phyloP scores from a whole-genome alignment of 768 basidiomycete species.

The Leccinum fibrillosum region DNA sequence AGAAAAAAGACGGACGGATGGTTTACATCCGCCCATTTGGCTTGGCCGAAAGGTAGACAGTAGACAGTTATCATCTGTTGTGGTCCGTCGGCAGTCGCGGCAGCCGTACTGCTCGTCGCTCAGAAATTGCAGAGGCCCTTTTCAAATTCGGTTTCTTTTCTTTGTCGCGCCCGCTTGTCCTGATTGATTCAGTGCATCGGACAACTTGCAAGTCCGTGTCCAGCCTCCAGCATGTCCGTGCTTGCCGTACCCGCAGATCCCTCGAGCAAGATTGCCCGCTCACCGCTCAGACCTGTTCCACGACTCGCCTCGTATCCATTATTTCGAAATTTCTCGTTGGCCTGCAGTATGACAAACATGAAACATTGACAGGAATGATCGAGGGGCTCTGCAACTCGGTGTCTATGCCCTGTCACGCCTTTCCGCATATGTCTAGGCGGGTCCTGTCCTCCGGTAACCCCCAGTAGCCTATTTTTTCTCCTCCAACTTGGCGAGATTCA shows the following conservation, averaged over 20 bases:
- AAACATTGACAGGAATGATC: slow-evolving; percentile 46
- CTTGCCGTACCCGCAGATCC: slow-evolving; percentile 2
- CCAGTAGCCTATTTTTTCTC: slow-evolving; percentile 26
- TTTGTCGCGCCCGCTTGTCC: slow-evolving; percentile 1
- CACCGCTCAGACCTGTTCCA: background rate
- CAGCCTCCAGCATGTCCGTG: background rate
- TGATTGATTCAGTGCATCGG: background rate
- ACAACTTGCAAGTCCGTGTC: background rate
- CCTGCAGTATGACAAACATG: slow-evolving; percentile 32
- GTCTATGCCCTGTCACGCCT: slow-evolving; percentile 19
- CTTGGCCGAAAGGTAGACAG: slow-evolving; percentile 19
- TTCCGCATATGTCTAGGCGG: slow-evolving; percentile 37
- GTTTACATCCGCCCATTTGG: slow-evolving; percentile 32
- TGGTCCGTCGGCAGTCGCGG: slow-evolving; percentile 26
- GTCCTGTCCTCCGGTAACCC: slow-evolving; percentile 39
- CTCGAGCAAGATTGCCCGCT: background rate
- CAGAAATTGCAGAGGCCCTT: slow-evolving; percentile 20
- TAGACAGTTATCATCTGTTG: slow-evolving; percentile 13
- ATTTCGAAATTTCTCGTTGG: slow-evolving; percentile 13
- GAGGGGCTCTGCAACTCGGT: slow-evolving; percentile 28
- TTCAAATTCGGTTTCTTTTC: slow-evolving; percentile 23
- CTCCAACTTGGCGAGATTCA: slow-evolving; percentile 6
- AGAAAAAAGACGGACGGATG: slow-evolving; percentile 25
- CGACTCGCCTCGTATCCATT: slow-evolving; percentile 4
- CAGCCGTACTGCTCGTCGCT: slow-evolving; percentile 16